A percentile compares a stretch with the other conserved stretches of the same genome.
These are phyloP conservation scores for Coemansia umbellata DNA, from an alignment of 192 early-diverging fungal genomes.

Conservation along the genomic window DNA sequence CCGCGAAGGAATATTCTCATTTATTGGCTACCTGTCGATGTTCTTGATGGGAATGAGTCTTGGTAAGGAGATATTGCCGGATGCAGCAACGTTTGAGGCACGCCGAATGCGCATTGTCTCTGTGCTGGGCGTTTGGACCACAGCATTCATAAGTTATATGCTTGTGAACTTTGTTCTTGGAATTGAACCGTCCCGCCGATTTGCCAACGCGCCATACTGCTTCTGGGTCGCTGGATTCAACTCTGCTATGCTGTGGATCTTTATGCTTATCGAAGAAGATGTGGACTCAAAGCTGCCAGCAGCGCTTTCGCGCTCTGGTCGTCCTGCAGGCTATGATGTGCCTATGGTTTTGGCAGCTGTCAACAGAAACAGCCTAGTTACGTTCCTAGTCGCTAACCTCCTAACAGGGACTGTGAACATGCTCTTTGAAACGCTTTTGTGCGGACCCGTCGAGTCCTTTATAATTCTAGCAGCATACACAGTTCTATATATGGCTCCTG, in stretches of 20 bases:
- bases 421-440: constrained; percentile 69
- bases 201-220: constrained; percentile 73
- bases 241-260: constrained; percentile 56
- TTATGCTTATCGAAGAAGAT: constrained; percentile 60
- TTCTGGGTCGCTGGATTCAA: constrained; percentile 77
- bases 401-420: constrained; percentile 85
- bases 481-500: constrained; percentile 44
- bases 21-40: constrained; percentile 79
- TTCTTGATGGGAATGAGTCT: constrained; percentile 74
- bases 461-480: constrained; percentile 57
- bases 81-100: constrained; percentile 36
- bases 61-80: constrained; percentile 60
- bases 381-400: constrained; percentile 87
- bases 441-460: constrained; percentile 39
- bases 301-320: constrained; percentile 29
- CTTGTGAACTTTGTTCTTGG: constrained; percentile 53
- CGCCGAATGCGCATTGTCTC: constrained; percentile 50
- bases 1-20: constrained; percentile 85
- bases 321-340: constrained; percentile 41
- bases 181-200: constrained; percentile 66
- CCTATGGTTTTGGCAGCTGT: constrained; percentile 65
- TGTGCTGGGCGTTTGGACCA: constrained; percentile 41
- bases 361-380: constrained; percentile 76
- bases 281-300: constrained; percentile 52
- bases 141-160: constrained; percentile 49